Percentiles rank a stretch among this genome's conserved stretches.
Evolutionary conservation across 179 eudicot species (phyloP).

Genomic region (Pouteria campechiana): DNA sequence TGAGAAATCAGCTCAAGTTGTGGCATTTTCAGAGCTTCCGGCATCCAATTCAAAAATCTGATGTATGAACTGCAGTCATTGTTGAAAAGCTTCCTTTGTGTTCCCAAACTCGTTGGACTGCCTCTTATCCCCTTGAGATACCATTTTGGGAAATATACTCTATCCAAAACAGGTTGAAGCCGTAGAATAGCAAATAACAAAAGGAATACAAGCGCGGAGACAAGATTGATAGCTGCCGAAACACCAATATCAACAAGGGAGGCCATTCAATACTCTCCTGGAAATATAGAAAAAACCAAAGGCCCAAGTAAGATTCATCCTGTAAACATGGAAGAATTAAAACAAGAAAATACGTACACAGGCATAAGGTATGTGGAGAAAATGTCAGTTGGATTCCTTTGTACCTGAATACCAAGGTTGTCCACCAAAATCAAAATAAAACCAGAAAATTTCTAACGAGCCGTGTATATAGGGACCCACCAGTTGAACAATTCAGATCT

Average conservation of each 20-base stretch:
- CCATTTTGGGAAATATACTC: constrained; percentile 89
- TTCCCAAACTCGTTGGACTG: constrained; percentile 37
- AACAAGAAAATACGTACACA: too few species aligned
- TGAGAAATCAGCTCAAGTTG: constrained; percentile 89
- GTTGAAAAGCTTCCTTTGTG: constrained; percentile 40
- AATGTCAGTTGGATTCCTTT: too few species aligned
- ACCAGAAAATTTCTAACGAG: too few species aligned
- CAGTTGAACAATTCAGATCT: too few species aligned
- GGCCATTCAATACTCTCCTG: too few species aligned
- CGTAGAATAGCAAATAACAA: constrained; percentile 70
- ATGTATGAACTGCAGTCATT: constrained; percentile 57
- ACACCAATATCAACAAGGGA: constrained; percentile 46
- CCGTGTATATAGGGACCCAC: too few species aligned
- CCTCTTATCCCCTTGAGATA: constrained; percentile 65
- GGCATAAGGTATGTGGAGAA: too few species aligned
- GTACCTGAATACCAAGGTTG: too few species aligned
- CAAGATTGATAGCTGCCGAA: constrained; percentile 54
- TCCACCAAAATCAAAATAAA: too few species aligned
- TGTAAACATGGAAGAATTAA: too few species aligned
- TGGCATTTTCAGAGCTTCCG: constrained; percentile 94
- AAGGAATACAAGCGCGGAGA: constrained; percentile 57
- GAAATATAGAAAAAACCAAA: too few species aligned
- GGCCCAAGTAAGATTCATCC: too few species aligned
- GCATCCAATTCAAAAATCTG: constrained; percentile 88
- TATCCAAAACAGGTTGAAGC: constrained; percentile 79